phyloP scores from a whole-genome alignment of 257 asterid species.

The Nicotiana obtusifolia region DNA sequence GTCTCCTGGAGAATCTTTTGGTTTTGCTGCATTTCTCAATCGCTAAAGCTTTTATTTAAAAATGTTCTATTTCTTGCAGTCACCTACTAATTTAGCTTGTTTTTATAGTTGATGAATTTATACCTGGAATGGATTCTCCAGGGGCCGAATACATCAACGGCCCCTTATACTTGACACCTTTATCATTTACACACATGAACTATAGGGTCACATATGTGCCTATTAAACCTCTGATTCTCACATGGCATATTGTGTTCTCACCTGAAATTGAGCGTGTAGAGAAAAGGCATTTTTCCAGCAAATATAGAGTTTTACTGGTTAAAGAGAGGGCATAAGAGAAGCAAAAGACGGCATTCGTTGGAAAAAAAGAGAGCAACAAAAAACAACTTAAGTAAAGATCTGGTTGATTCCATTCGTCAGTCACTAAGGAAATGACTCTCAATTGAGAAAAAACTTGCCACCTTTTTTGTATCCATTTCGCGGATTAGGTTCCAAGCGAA shows the following conservation, averaged over 20 bases:
- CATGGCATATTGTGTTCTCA: not conserved
- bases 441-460: too few relatives aligned
- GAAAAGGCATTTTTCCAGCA: not conserved
- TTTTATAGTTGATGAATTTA: not conserved
- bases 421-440: too few relatives aligned
- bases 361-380: too few relatives aligned
- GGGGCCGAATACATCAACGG: not conserved
- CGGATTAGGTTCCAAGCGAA: too few relatives aligned
- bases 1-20: not conserved
- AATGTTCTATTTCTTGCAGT: not conserved
- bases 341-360: too few relatives aligned
- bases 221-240: not conserved
- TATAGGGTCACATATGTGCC: not conserved
- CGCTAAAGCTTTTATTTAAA: not conserved
- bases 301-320: not conserved
- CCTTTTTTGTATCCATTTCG: too few relatives aligned
- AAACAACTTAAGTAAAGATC: too few relatives aligned
- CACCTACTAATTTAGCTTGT: not conserved
- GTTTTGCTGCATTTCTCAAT: not conserved
- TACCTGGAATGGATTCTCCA: not conserved
- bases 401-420: too few relatives aligned
- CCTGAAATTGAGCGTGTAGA: not conserved
- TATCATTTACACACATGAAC: not conserved
- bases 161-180: not conserved
- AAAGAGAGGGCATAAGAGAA: not conserved